Percentiles rank a stretch among this genome's conserved stretches.
Evolutionary conservation across 257 asterid species (phyloP).

Genomic region (Fraxinus pennsylvanica): DNA sequence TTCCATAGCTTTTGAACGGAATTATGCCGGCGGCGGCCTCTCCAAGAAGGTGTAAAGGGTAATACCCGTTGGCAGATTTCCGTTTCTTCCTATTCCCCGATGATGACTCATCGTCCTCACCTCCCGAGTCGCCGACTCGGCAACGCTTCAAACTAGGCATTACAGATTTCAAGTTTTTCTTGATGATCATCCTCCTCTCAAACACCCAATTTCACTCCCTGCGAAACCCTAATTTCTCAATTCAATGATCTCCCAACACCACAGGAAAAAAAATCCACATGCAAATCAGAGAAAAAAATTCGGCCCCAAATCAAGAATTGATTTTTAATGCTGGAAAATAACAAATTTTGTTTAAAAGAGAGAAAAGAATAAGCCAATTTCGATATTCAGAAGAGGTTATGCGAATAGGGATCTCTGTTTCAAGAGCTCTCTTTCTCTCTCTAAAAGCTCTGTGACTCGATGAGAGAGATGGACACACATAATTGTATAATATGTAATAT

Average conservation of each 20-base stretch:
- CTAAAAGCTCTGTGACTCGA: conserved; percentile 39
- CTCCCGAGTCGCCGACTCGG: conserved; percentile 60
- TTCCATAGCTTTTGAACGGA: conserved; percentile 51
- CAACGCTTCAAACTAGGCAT: conserved; percentile 92
- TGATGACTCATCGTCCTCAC: conserved; percentile 59
- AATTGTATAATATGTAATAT: conserved; percentile 26
- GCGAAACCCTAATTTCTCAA: conserved; percentile 49
- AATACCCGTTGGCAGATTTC: conserved; percentile 49
- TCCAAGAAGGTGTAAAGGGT: conserved; percentile 72
- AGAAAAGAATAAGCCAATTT: conserved; percentile 12
- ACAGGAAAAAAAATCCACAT: conserved; percentile 21
- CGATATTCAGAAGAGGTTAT: conserved; percentile 24
- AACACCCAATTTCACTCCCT: conserved; percentile 29
- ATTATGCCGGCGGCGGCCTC: conserved; percentile 70
- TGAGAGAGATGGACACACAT: conserved; percentile 55
- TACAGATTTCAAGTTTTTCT: conserved; percentile 89
- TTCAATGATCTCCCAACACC: conserved; percentile 33
- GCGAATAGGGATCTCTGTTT: conserved; percentile 86
- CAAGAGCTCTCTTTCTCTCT: conserved; percentile 32
- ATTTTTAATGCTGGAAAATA: neutral
- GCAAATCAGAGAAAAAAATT: conserved; percentile 15
- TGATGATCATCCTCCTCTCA: conserved; percentile 67
- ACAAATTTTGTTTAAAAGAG: conserved; percentile 14
- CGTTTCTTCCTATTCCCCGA: conserved; percentile 68
- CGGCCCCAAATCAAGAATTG: conserved; percentile 27